phyloP scores from a whole-genome alignment of 2,329 filamentous ascomycete species.

The Fusarium caatingaense region DNA sequence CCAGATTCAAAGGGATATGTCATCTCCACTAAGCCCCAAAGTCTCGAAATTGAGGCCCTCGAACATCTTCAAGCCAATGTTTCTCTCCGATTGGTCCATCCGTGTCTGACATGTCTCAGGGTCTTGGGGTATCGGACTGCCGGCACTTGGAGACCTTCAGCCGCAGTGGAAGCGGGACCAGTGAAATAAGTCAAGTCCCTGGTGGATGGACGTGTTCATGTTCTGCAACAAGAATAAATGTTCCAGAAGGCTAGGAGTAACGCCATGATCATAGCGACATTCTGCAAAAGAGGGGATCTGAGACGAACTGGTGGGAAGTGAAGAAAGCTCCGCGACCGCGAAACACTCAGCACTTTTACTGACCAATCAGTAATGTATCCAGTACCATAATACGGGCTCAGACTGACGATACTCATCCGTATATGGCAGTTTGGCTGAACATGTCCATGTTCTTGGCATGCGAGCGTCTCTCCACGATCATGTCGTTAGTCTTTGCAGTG shows the following conservation, averaged over 20 bases:
- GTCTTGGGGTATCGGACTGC: not conserved
- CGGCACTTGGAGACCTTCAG: too few relatives aligned
- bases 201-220: not conserved
- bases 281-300: not conserved
- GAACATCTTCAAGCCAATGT: not conserved
- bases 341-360: rapidly evolving
- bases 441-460: not conserved
- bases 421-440: not conserved
- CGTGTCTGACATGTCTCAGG: not conserved
- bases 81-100: not conserved
- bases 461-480: not conserved
- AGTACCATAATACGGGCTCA: rapidly evolving
- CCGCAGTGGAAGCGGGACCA: too few relatives aligned
- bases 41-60: not conserved
- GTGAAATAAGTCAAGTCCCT: too few relatives aligned
- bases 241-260: not conserved
- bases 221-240: not conserved
- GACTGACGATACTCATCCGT: not conserved
- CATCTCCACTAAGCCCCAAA: not conserved
- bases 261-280: not conserved
- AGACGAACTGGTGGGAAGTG: not conserved
- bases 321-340: not conserved
- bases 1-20: not conserved
- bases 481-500: not conserved
- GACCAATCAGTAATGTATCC: not conserved